These are phyloP conservation scores for Mesostigma viride DNA, from an alignment of 139 green algal genomes.

Conservation along the genomic window DNA sequence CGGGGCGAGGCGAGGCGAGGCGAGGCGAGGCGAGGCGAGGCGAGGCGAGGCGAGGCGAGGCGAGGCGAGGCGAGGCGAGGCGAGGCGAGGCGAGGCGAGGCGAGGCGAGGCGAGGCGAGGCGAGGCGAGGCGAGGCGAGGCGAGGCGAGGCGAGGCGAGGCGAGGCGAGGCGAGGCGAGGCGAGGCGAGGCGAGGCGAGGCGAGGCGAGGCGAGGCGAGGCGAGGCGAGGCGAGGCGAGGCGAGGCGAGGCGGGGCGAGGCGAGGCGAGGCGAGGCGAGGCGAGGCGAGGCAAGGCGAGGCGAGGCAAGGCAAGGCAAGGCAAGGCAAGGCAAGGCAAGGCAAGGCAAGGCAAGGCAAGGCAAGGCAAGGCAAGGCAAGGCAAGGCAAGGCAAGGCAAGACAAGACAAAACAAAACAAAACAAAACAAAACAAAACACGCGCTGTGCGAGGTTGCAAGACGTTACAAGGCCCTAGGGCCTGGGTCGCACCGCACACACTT, in stretches of 20 bases:
- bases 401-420: too few species aligned
- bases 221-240: conserved; percentile 5
- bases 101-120: conserved; percentile 5
- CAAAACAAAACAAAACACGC: too few species aligned
- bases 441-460: too few species aligned
- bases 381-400: neutral
- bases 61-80: neutral
- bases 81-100: conserved; percentile 3
- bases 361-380: neutral
- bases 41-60: neutral
- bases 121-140: conserved; percentile 5
- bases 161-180: conserved; percentile 3
- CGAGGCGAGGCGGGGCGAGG: conserved; percentile 1
- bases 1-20: neutral
- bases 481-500: too few species aligned
- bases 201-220: conserved; percentile 1
- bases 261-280: conserved; percentile 4
- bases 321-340: neutral
- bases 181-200: conserved; percentile 1
- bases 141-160: conserved; percentile 3
- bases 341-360: neutral
- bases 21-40: neutral
- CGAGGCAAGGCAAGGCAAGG: neutral
- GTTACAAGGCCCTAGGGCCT: too few species aligned
- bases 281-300: neutral